Evolutionary conservation across 345 rosid species (phyloP).

Genomic region (Brassica napus): Da-Ae NC_063439.1:19222001-19222500

Average conservation of each 20-base stretch:
- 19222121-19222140: slow-evolving; percentile 32
- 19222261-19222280: slow-evolving; percentile 25
- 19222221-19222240: slow-evolving; percentile 18
- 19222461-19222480: slow-evolving; percentile 17
- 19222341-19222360: not conserved
- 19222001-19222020: slow-evolving; percentile 36
- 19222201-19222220: slow-evolving; percentile 24
- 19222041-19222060: slow-evolving; percentile 24
- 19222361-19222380: slow-evolving; percentile 17
- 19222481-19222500: slow-evolving; percentile 33
- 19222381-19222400: slow-evolving; percentile 2
- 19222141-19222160: not conserved
- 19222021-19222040: slow-evolving; percentile 12
- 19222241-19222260: not conserved
- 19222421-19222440: not conserved
- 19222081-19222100: slow-evolving; percentile 18
- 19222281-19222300: slow-evolving; percentile 20
- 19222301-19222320: slow-evolving; percentile 16
- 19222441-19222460: not conserved
- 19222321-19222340: slow-evolving; percentile 22
- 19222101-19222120: slow-evolving; percentile 26
- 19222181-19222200: slow-evolving; percentile 32
- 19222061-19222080: slow-evolving; percentile 7
- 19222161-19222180: not conserved
- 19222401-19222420: slow-evolving; percentile 11